These are phyloP conservation scores for Suillus americanus DNA, from an alignment of 768 basidiomycete species.

Conservation along the genomic window DNA sequence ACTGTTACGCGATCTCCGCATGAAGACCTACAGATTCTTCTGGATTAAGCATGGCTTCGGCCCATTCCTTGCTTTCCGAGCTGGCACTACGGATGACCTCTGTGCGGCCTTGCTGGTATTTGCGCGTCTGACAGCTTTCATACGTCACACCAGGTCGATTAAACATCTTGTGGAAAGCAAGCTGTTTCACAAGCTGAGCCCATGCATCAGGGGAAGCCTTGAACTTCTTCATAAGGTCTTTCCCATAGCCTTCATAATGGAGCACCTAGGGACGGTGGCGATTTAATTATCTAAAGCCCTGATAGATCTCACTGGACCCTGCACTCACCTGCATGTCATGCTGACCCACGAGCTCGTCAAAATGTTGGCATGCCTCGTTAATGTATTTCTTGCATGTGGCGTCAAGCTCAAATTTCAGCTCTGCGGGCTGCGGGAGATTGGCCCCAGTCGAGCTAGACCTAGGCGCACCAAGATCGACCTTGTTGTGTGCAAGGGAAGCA, in stretches of 20 bases:
- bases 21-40: conserved; percentile 42
- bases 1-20: conserved; percentile 1
- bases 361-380: conserved; percentile 57
- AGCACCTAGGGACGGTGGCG: conserved; percentile 48
- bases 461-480: conserved; percentile 71
- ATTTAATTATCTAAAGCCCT: background rate
- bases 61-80: conserved; percentile 81
- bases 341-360: conserved; percentile 69
- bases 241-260: conserved; percentile 89
- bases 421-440: conserved; percentile 55
- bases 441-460: conserved; percentile 32
- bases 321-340: conserved; percentile 76
- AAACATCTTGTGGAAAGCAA: conserved; percentile 89
- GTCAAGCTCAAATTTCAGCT: conserved; percentile 73
- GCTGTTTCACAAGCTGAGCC: conserved; percentile 93
- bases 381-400: conserved; percentile 52
- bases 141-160: conserved; percentile 79
- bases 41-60: conserved; percentile 81
- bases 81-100: conserved; percentile 92
- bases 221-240: conserved; percentile 78
- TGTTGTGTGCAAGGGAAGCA: conserved; percentile 68
- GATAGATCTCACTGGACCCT: background rate
- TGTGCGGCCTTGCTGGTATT: conserved; percentile 86
- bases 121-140: conserved; percentile 92
- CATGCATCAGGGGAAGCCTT: conserved; percentile 91